A percentile compares a stretch with the other conserved stretches of the same genome.
phyloP scores from a whole-genome alignment of 139 green algal genomes.

The Closterium sp. region DNA sequence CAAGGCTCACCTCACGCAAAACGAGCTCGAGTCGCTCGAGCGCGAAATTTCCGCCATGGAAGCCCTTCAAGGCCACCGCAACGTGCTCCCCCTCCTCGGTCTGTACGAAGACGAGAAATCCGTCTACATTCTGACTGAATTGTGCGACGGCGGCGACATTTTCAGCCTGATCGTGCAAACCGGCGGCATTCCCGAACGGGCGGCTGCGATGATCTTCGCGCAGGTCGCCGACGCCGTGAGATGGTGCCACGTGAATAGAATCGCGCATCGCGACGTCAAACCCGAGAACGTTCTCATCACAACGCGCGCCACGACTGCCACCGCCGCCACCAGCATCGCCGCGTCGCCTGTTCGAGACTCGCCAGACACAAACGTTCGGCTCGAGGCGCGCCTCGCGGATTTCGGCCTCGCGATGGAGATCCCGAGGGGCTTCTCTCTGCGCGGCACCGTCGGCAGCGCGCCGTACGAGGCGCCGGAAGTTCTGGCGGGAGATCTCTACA shows the following conservation, averaged over 20 bases:
- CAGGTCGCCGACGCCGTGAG: not conserved
- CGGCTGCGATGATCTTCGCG: not conserved
- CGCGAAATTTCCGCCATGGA: not conserved
- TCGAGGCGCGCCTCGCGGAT: not conserved
- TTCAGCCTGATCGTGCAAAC: not conserved
- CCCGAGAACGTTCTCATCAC: not conserved
- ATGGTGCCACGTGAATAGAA: not conserved
- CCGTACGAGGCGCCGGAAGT: slow-evolving; percentile 21
- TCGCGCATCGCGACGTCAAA: not conserved
- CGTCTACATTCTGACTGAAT: not conserved
- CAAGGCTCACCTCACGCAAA: not conserved
- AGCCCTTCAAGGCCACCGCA: not conserved
- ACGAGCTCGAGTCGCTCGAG: not conserved
- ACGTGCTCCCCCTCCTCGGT: not conserved
- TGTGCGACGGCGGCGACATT: not conserved
- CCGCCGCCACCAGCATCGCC: too few species aligned
- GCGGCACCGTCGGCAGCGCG: not conserved
- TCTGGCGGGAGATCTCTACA: not conserved
- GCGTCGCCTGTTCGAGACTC: not conserved
- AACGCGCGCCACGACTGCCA: not conserved
- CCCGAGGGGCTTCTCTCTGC: not conserved
- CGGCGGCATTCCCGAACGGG: not conserved
- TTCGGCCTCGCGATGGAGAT: slow-evolving; percentile 22
- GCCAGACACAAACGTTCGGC: not conserved
- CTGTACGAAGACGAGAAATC: not conserved